Percentiles rank a stretch among this genome's conserved stretches.
Evolutionary conservation across 768 basidiomycete species (phyloP).

Genomic region (Fibroporia radiculosa): DNA sequence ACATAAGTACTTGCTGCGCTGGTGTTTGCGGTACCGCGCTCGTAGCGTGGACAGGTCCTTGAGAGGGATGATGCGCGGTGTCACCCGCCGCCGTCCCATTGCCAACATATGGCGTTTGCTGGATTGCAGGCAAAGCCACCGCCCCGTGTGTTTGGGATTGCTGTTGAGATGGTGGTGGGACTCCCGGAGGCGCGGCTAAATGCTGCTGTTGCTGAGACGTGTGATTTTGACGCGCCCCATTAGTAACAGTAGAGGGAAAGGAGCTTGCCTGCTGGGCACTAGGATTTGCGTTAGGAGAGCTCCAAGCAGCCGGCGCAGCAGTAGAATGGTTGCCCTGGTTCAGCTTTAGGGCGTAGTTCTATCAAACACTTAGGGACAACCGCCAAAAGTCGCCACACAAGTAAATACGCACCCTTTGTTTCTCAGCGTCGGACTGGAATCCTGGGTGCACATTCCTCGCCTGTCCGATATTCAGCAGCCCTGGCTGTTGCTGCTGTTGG

Average conservation of each 20-base stretch:
- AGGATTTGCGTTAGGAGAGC: conserved; percentile 44
- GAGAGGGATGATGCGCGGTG: conserved; percentile 23
- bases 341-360: conserved; percentile 43
- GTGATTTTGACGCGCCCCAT: conserved; percentile 35
- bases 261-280: conserved; percentile 19
- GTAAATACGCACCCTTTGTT: conserved; percentile 49
- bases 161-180: conserved; percentile 32
- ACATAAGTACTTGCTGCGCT: conserved; percentile 86
- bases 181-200: conserved; percentile 46
- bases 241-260: conserved; percentile 29
- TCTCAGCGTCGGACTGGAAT: conserved; percentile 60
- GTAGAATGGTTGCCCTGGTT: conserved; percentile 28
- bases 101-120: conserved; percentile 21
- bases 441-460: conserved; percentile 26
- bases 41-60: conserved; percentile 31
- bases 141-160: conserved; percentile 24
- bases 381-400: background rate
- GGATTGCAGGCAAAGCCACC: conserved; percentile 19
- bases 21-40: conserved; percentile 69
- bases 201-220: conserved; percentile 34
- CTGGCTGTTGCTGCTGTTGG: conserved; percentile 49
- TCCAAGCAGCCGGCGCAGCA: conserved; percentile 46
- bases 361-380: background rate
- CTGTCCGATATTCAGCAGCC: conserved; percentile 51
- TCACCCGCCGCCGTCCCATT: conserved; percentile 24